Evolutionary conservation across 495 filamentous ascomycete genomes (phyloP), one percentile per base, ranked within the genome.

Genomic region (Penicillium crystallinum): DNA sequence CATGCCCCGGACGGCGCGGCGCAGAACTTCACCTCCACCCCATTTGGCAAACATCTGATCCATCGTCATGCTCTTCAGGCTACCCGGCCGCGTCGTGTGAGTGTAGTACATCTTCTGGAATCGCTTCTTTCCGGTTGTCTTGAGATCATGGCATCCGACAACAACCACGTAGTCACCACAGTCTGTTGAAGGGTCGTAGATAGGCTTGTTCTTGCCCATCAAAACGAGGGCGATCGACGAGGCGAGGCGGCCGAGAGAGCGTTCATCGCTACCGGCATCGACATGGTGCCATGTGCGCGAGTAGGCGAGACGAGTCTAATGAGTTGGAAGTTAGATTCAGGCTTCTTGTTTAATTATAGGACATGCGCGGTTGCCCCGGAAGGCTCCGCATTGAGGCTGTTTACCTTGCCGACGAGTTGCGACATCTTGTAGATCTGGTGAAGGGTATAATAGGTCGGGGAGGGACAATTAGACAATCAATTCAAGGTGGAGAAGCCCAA

Each of bases 171-270:
- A 98, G 82, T 98, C 93, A 52, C 93, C 93, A 80, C 95, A 97
- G 79, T 98, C 93, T 49, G 93, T 96, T 53, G 86, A 82, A 17
- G 90, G 95, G 69, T 97, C 89, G 73, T 84, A 98, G 74, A 96
- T 97, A 12, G 93, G 93, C 73, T 99, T 99, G 80, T 97, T 86
- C 79, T 99, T 99, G 71, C 93, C 93, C 93, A 97, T 97, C 21
- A 99, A 84, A 52, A 87, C 77, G 54, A 87, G 79, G 58, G 93
- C 92, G 70, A 99, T 97, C 49, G 85, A 85, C 40, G 88, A 89
- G 46, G 93, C 93, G 27, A 99, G 79, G 14, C 93, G 91, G 49
- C 93, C 93, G 23, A 97, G 86, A 33, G 71, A 70, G 39, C 69
- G 68, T 33, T 64, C 48, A 53, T 74, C 66, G 15, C 71, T 56